Evolutionary conservation across 495 filamentous ascomycete species (phyloP).

Genomic region (Xylaria acuta): DNA sequence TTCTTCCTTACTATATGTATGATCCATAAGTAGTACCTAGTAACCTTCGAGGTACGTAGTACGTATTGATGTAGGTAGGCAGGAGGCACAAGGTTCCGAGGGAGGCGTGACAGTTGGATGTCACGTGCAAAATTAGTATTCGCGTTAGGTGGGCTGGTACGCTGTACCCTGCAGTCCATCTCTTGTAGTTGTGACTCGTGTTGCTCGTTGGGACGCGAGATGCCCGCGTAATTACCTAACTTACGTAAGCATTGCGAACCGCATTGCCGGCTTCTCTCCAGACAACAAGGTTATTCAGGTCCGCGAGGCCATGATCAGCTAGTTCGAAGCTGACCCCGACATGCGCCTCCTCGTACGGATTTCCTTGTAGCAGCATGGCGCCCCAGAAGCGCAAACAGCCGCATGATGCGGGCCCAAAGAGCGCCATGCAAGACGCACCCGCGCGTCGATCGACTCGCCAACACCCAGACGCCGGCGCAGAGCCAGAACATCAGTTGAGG

Average conservation of each 20-base stretch:
- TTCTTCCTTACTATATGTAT: too few relatives aligned
- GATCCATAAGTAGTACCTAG: too few relatives aligned
- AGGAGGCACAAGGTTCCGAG: neutral
- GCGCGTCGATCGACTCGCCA: conserved; percentile 53
- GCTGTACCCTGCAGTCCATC: neutral
- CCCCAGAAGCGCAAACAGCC: conserved; percentile 51
- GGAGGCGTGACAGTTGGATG: neutral
- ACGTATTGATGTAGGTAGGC: too few relatives aligned
- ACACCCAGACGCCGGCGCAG: conserved; percentile 39
- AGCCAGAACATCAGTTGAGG: conserved; percentile 41
- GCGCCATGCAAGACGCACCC: conserved; percentile 23
- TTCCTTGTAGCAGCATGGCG: conserved; percentile 36
- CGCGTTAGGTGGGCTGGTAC: neutral
- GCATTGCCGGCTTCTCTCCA: neutral
- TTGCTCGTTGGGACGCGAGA: neutral
- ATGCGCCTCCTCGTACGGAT: neutral
- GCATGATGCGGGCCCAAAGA: conserved; percentile 31
- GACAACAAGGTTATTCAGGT: neutral
- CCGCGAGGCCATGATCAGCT: neutral
- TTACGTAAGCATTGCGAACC: neutral
- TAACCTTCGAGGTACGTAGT: too few relatives aligned
- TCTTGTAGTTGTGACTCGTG: neutral
- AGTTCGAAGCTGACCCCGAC: neutral
- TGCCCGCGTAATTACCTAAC: neutral
- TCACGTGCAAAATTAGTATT: conserved; percentile 1